Conservation (phyloP, 1,284 basidiomycete species). For the Neotropicomus parvogracilis region DNA sequence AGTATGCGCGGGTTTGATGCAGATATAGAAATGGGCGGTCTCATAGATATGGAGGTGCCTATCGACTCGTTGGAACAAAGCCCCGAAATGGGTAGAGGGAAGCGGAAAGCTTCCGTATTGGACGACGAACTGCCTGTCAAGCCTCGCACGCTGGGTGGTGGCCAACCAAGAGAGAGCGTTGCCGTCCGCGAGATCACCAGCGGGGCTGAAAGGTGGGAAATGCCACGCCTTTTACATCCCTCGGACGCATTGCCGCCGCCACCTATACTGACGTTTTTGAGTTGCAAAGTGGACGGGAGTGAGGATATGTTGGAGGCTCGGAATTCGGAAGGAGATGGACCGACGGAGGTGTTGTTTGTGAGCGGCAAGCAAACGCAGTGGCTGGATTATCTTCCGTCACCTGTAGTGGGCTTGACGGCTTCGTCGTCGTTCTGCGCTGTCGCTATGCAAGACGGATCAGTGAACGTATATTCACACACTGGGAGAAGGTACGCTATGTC, state of each 20-base stretch:
- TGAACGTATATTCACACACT: slow-evolving; percentile 75
- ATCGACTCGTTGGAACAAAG: slow-evolving; percentile 33
- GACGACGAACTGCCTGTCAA: slow-evolving; percentile 49
- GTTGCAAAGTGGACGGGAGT: slow-evolving; percentile 55
- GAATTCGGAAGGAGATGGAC: slow-evolving; percentile 68
- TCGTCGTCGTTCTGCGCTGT: slow-evolving; percentile 71
- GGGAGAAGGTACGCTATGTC: slow-evolving; percentile 62
- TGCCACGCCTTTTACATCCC: slow-evolving; percentile 21
- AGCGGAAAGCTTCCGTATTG: slow-evolving; percentile 46
- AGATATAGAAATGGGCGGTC: slow-evolving; percentile 30
- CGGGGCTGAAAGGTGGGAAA: slow-evolving; percentile 21
- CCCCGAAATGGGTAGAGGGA: slow-evolving; percentile 36
- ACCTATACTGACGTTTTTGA: slow-evolving; percentile 57
- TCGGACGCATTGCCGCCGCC: slow-evolving; percentile 43
- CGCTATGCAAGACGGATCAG: slow-evolving; percentile 70
- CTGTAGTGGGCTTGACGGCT: slow-evolving; percentile 63
- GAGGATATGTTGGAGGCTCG: slow-evolving; percentile 74
- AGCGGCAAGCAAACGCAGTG: slow-evolving; percentile 72
- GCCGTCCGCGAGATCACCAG: slow-evolving; percentile 50
- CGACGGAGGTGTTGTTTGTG: slow-evolving; percentile 66
- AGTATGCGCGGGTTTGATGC: slow-evolving; percentile 33
- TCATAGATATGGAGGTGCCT: slow-evolving; percentile 35
- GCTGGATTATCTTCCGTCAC: slow-evolving; percentile 81
- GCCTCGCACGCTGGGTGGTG: slow-evolving; percentile 69
- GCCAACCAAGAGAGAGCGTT: slow-evolving; percentile 48